phyloP scores from a whole-genome alignment of 257 asterid species.

The Lycium barbarum region DNA sequence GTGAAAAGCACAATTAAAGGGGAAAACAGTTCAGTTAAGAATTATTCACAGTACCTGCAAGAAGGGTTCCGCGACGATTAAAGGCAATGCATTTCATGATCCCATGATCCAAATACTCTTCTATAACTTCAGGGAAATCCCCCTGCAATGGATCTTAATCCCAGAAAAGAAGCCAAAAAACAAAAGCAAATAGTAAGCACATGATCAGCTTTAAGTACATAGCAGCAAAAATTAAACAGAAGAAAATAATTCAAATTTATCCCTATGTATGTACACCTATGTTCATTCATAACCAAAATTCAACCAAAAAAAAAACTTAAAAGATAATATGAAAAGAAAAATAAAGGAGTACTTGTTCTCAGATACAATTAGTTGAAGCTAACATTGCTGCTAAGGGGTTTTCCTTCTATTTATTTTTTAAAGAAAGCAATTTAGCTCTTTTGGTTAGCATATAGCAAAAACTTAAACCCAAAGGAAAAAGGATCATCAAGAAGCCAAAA shows the following conservation, averaged over 20 bases:
- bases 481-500: neutral
- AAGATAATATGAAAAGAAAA: neutral
- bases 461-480: neutral
- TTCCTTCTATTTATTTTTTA: neutral
- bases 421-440: neutral
- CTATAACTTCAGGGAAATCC: slow-evolving; percentile 91
- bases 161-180: slow-evolving; percentile 18
- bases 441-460: neutral
- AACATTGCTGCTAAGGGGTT: neutral
- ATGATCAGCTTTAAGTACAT: neutral
- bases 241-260: slow-evolving; percentile 8
- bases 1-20: slow-evolving; percentile 22
- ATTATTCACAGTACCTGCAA: slow-evolving; percentile 62
- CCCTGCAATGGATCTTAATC: slow-evolving; percentile 88
- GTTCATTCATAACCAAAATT: neutral
- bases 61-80: slow-evolving; percentile 95
- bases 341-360: neutral
- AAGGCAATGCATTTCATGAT: slow-evolving; percentile 80
- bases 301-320: neutral
- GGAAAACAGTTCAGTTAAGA: neutral
- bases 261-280: neutral
- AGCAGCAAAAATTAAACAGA: neutral
- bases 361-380: neutral
- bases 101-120: slow-evolving; percentile 89
- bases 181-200: neutral